These are phyloP conservation scores for Nakazawaea sp. DNA, from an alignment of 805 yeast species.

Conservation along the genomic window DNA sequence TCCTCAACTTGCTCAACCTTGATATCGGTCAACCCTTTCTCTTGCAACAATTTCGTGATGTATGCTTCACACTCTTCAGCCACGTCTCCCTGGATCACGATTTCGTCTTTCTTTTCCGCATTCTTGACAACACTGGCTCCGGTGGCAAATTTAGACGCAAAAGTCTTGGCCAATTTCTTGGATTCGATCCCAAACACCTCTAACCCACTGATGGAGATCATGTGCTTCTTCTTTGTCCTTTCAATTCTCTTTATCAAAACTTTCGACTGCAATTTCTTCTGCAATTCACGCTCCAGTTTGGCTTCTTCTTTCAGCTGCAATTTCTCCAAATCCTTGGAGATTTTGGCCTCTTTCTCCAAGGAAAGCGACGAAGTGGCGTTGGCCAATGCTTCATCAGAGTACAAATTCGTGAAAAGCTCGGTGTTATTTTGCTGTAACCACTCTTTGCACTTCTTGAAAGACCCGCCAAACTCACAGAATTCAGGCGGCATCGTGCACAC, in stretches of 20 bases:
- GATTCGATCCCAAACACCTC: slow-evolving; percentile 85
- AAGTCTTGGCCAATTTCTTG: slow-evolving; percentile 86
- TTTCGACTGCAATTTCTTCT: slow-evolving; percentile 71
- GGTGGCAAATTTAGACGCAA: slow-evolving; percentile 91
- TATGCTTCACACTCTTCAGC: slow-evolving; percentile 84
- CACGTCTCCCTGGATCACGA: slow-evolving; percentile 91
- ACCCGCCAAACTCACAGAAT: slow-evolving; percentile 87
- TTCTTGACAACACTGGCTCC: slow-evolving; percentile 90
- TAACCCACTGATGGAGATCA: slow-evolving; percentile 78
- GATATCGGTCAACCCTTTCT: slow-evolving; percentile 75
- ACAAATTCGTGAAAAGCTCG: slow-evolving; percentile 51
- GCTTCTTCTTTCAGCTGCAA: slow-evolving; percentile 82
- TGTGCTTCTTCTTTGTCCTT: slow-evolving; percentile 82
- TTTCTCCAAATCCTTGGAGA: slow-evolving; percentile 75
- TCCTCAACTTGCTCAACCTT: slow-evolving; percentile 88
- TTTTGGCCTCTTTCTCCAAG: slow-evolving; percentile 73
- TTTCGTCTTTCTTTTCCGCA: slow-evolving; percentile 88
- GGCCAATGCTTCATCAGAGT: slow-evolving; percentile 52
- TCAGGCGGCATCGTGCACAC: slow-evolving; percentile 83
- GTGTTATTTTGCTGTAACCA: slow-evolving; percentile 65
- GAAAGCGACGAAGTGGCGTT: slow-evolving; percentile 56
- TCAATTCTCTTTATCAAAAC: slow-evolving; percentile 82
- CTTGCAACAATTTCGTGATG: slow-evolving; percentile 61
- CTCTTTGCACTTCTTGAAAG: slow-evolving; percentile 72
- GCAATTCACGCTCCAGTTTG: slow-evolving; percentile 77